Base-by-base conservation (phyloP, 2,329 filamentous ascomycete genomes). In the Stachybotrys chlorohalonatus region DNA sequence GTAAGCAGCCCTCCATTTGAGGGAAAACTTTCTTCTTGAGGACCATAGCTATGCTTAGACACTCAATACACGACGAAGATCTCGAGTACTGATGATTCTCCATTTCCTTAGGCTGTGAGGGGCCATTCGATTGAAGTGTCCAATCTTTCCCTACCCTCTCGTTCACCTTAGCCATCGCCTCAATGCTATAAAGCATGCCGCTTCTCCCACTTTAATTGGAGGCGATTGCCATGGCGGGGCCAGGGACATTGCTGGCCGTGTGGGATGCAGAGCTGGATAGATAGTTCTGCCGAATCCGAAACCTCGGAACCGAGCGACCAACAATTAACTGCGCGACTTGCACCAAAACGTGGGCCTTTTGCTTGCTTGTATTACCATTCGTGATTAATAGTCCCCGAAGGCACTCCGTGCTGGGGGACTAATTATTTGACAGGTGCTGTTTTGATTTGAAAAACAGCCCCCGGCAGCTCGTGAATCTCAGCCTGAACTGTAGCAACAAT, bases 371-470 rank as follows among this genome's bases (percentile, higher is more conserved):
- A 4, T 24, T 24, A 4, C 24, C 24, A 24, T 24, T 24, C 24
- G 24, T 24, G 24, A 24, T 24, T 24, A 24, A 24, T 24, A 24
- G 24, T 24, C 24, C 24, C 24, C 24, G 24, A 24, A 24, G 24
- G 24, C 24, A 4, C 24, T 24, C 24, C 24, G 24, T 24, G 24
- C 24, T 4, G 24, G 24, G 36, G 36, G 36, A 42, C 8, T 42
- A 42, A 42, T 65, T 81, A 72, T 72, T 90, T 90, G 36, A 80
- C 71, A 31, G 84, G 80, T 52, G 87, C 75, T 46, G 89, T 94
- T 75, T 95, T 95, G 69, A 99, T 96, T 74, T 99, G 94, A 70
- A 99, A 99, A 1, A 92, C 90, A 42, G 93, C 94, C 6, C 82
- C 82, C 0, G 94, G 94, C 54, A 99, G 77, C 68, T 95, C 93